Percentiles rank a stretch among this genome's conserved stretches.
phyloP scores from a whole-genome alignment of 106 monocot genomes.

The Ottelia alismoides region DNA sequence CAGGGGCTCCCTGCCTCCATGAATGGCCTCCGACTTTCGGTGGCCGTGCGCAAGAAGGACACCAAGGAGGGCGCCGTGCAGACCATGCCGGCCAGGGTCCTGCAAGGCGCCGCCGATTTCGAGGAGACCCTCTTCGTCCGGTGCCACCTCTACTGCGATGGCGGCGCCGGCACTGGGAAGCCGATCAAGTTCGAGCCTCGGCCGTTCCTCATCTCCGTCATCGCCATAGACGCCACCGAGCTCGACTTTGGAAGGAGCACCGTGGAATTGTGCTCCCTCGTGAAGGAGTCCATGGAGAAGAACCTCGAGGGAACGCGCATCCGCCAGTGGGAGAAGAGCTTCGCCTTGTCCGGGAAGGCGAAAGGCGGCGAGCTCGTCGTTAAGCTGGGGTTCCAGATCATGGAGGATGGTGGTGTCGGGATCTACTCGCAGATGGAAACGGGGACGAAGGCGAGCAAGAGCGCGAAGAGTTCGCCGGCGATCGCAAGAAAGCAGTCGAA shows the following conservation, averaged over 20 bases:
- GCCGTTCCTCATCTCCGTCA: conserved; percentile 30
- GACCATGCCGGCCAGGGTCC: conserved; percentile 74
- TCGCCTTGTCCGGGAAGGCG: conserved; percentile 57
- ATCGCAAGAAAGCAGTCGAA: conserved; percentile 48
- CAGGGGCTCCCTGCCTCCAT: conserved; percentile 54
- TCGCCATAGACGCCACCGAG: conserved; percentile 65
- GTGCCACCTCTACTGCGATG: conserved; percentile 68
- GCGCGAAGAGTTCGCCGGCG: conserved; percentile 17
- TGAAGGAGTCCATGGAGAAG: no score
- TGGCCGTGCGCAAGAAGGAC: conserved; percentile 67
- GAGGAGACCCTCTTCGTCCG: conserved; percentile 65
- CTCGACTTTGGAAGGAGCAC: conserved; percentile 44
- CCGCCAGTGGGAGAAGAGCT: no score
- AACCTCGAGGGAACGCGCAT: no score
- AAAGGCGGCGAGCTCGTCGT: conserved; percentile 61
- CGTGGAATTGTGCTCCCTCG: conserved; percentile 49
- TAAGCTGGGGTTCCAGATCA: no score
- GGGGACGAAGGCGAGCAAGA: no score
- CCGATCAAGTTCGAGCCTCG: conserved; percentile 52
- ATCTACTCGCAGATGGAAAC: no score
- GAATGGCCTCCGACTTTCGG: conserved; percentile 70
- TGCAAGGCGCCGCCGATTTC: no score
- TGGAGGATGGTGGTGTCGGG: conserved; percentile 23
- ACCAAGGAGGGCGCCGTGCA: conserved; percentile 56
- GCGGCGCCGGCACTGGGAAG: conserved; percentile 44